phyloP scores from a whole-genome alignment of 129 eudicot species.

The Flaveria linearis region DNA sequence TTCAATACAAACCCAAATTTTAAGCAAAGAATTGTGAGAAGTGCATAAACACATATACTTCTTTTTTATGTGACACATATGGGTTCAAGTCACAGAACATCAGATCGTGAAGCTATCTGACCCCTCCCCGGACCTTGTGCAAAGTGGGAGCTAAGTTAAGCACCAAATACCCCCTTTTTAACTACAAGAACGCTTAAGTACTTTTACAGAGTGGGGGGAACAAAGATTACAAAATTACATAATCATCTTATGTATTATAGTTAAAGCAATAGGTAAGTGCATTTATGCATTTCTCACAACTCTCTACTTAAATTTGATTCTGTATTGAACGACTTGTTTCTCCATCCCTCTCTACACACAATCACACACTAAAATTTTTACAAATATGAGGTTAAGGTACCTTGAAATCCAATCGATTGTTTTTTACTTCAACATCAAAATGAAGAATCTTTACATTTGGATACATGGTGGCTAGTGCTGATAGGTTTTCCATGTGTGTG shows the following conservation, averaged over 20 bases:
- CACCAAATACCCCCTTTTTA: no score
- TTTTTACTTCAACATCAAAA: slow-evolving; percentile 75
- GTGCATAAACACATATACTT: not conserved
- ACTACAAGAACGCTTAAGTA: not conserved
- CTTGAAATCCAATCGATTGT: slow-evolving; percentile 94
- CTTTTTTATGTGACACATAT: not conserved
- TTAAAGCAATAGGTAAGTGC: not conserved
- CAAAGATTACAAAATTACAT: not conserved
- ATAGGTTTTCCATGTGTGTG: slow-evolving; percentile 90
- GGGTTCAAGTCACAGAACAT: no score
- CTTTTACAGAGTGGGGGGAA: not conserved
- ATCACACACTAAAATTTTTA: not conserved
- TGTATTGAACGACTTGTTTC: not conserved
- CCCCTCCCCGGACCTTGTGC: no score
- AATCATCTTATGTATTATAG: not conserved
- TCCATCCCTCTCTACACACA: not conserved
- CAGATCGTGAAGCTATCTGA: no score
- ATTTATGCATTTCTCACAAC: not conserved
- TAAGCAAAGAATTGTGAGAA: not conserved
- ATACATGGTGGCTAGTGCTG: slow-evolving; percentile 75
- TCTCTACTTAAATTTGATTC: not conserved
- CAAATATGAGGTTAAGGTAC: slow-evolving; percentile 36
- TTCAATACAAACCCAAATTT: not conserved
- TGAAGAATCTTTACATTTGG: slow-evolving; percentile 89
- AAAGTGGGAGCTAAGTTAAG: no score